These are phyloP conservation scores for Diaporthe capsici DNA, from an alignment of 2,329 filamentous ascomycete species.

Conservation along the genomic window DNA sequence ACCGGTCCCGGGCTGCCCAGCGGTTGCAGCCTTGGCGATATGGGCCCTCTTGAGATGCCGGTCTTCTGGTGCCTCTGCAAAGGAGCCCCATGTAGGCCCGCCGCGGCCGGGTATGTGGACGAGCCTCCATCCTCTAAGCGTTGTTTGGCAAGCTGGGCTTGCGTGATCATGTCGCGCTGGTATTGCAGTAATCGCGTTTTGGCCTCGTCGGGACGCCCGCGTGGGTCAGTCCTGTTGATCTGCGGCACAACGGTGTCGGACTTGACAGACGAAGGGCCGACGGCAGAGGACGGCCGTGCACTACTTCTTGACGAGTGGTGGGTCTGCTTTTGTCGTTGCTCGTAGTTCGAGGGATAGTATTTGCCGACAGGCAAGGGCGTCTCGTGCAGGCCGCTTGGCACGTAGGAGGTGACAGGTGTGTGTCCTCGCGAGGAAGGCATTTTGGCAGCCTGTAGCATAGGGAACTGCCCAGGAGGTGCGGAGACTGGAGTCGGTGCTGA, in stretches of 20 bases:
- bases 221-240: conserved; percentile 44
- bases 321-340: conserved; percentile 49
- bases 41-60: conserved; percentile 49
- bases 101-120: conserved; percentile 48
- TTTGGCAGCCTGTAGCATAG: conserved; percentile 46
- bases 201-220: conserved; percentile 60
- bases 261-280: conserved; percentile 51
- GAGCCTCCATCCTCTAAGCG: conserved; percentile 47
- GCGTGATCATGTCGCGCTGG: conserved; percentile 72
- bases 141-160: conserved; percentile 64
- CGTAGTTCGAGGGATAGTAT: conserved; percentile 75
- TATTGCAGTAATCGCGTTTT: conserved; percentile 70
- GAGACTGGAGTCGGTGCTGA: conserved; percentile 44
- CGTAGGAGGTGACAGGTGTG: conserved; percentile 65
- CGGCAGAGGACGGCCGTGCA: conserved; percentile 46
- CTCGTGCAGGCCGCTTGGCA: conserved; percentile 62
- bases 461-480: conserved; percentile 29
- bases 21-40: conserved; percentile 64
- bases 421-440: conserved; percentile 51
- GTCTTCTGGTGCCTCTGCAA: conserved; percentile 53
- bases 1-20: conserved; percentile 72
- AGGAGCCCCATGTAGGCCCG: conserved; percentile 53
- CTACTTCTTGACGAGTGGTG: conserved; percentile 43
- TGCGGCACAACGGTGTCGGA: conserved; percentile 54
- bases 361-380: conserved; percentile 69